A percentile compares a stretch with the other conserved stretches of the same genome.
Conservation (phyloP, 2,329 filamentous ascomycete species). For the Exophiala calicioides region DNA sequence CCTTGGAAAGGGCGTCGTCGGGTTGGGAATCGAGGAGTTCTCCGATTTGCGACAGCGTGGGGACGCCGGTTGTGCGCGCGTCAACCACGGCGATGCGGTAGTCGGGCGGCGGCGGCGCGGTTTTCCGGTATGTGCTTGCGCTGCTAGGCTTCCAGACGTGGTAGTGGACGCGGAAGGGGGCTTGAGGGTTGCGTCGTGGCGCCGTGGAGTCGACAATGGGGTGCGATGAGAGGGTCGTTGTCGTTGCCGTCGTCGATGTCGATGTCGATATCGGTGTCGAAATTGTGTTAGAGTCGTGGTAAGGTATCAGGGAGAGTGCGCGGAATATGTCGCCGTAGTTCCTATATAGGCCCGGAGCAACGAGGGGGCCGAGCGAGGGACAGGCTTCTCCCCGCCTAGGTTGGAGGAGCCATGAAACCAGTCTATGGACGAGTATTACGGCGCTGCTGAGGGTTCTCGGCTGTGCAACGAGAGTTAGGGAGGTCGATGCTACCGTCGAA, state of each 20-base stretch:
- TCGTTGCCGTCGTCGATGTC: not conserved
- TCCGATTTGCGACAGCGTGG: constrained; percentile 70
- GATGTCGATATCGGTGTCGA: too few relatives aligned
- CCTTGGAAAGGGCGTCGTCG: constrained; percentile 59
- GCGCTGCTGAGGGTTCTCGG: constrained; percentile 7
- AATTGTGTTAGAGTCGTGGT: constrained; percentile 61
- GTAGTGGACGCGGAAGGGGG: constrained; percentile 72
- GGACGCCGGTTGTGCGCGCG: constrained; percentile 69
- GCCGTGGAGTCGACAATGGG: constrained; percentile 31
- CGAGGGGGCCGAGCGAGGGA: constrained; percentile 55
- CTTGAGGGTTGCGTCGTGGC: constrained; percentile 20
- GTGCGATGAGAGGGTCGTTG: constrained; percentile 1
- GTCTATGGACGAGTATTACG: constrained; percentile 53
- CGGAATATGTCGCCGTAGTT: constrained; percentile 72
- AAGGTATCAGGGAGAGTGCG: constrained; percentile 71
- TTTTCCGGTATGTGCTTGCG: constrained; percentile 68
- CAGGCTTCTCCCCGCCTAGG: constrained; percentile 18
- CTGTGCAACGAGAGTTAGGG: constrained; percentile 1
- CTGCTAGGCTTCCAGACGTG: constrained; percentile 76
- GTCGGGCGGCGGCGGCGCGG: constrained; percentile 74
- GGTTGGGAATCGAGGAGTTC: constrained; percentile 73
- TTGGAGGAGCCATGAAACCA: constrained; percentile 51
- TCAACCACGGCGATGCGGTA: constrained; percentile 83
- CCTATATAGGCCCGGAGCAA: constrained; percentile 65
- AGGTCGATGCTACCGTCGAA: not conserved